Evolutionary conservation across 2,329 filamentous ascomycete species (phyloP).

Genomic region (Calycina herbarum): DNA sequence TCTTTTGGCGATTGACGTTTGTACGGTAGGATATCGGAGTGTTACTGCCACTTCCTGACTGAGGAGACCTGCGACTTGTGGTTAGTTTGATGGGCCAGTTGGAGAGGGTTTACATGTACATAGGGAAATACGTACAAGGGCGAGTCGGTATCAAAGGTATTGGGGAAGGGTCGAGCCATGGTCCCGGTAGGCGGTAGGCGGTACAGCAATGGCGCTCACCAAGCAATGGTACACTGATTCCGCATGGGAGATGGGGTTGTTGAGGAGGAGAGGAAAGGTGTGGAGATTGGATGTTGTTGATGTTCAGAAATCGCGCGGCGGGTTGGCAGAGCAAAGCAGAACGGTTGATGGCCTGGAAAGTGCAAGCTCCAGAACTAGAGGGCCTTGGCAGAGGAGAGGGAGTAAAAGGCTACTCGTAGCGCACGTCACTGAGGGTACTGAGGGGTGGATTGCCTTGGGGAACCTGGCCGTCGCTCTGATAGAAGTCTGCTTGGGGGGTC

Average conservation of each 20-base stretch:
- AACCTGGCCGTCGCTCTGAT: not conserved
- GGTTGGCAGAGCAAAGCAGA: not conserved
- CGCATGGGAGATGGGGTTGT: not conserved
- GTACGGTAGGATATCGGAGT: slow-evolving; percentile 61
- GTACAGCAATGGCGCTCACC: slow-evolving; percentile 14
- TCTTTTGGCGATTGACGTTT: slow-evolving; percentile 86
- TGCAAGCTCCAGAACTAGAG: not conserved
- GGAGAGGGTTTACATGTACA: slow-evolving; percentile 1
- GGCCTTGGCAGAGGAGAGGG: not conserved
- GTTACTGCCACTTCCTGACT: slow-evolving; percentile 26
- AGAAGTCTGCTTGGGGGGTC: not conserved
- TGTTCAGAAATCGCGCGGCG: not conserved
- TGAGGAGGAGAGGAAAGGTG: not conserved
- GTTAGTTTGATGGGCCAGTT: slow-evolving; percentile 11
- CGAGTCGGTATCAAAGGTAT: slow-evolving; percentile 34
- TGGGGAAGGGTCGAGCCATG: slow-evolving; percentile 37
- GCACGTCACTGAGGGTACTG: not conserved
- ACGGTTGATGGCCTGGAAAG: not conserved
- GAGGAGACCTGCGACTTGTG: slow-evolving; percentile 26
- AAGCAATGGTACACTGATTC: not conserved
- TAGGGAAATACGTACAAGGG: slow-evolving; percentile 28
- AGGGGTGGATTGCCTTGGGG: slow-evolving; percentile 5
- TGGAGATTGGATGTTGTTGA: not conserved
- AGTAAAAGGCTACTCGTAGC: not conserved
- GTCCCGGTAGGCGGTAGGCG: slow-evolving; percentile 15